Conservation (phyloP, 495 filamentous ascomycete genomes). For the Pseudevernia furfuracea region DNA sequence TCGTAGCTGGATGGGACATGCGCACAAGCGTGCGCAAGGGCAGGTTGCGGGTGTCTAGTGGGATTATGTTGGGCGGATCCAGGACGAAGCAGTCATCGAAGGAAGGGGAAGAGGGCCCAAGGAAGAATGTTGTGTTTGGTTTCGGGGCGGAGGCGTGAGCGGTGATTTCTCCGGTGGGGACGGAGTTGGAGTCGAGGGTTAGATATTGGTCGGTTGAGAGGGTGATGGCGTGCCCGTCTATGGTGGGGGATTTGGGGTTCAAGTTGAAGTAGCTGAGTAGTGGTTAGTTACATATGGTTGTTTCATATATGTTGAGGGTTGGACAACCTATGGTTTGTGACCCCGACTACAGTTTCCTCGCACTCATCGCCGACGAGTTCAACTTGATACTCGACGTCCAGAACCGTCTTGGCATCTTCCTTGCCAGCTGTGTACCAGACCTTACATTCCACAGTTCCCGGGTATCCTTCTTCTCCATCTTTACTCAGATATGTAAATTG, state of each 20-base stretch:
- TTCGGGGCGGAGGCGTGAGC: conserved; percentile 53
- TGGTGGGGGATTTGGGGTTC: conserved; percentile 49
- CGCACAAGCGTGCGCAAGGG: conserved; percentile 57
- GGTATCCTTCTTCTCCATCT: conserved; percentile 80
- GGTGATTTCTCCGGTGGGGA: conserved; percentile 46
- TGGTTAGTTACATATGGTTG: background rate
- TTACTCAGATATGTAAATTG: conserved; percentile 64
- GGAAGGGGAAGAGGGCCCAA: conserved; percentile 57
- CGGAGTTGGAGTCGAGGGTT: conserved; percentile 60
- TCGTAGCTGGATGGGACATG: conserved; percentile 61
- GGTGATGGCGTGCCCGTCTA: conserved; percentile 67
- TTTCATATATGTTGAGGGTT: background rate
- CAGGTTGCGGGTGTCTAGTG: conserved; percentile 65
- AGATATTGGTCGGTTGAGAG: conserved; percentile 67
- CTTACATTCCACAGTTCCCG: conserved; percentile 68
- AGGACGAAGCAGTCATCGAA: conserved; percentile 90
- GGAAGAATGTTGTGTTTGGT: conserved; percentile 56
- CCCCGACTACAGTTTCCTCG: conserved; percentile 78
- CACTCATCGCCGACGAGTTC: conserved; percentile 66
- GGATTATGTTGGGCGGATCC: conserved; percentile 44
- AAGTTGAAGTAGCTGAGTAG: conserved; percentile 86
- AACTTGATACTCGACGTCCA: conserved; percentile 85
- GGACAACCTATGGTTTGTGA: conserved; percentile 79
- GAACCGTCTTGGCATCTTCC: conserved; percentile 58
- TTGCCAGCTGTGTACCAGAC: conserved; percentile 72